These are phyloP conservation scores for Fusarium sublunatum DNA, from an alignment of 2,329 filamentous ascomycete genomes.

Conservation along the genomic window DNA sequence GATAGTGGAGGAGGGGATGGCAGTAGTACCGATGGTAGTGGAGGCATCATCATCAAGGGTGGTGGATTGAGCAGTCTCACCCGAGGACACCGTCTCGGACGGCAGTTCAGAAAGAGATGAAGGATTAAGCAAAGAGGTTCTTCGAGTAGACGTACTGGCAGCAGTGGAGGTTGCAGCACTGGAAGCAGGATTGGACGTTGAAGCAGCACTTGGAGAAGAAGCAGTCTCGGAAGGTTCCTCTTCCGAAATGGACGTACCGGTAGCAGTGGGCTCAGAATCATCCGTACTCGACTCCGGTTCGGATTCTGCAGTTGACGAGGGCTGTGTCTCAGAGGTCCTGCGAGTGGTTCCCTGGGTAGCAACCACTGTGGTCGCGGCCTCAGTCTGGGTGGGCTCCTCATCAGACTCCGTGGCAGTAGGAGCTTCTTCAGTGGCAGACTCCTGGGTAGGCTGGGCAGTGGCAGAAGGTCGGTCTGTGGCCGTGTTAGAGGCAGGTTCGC, in stretches of 20 bases:
- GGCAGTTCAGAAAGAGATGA: constrained; percentile 46
- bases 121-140: constrained; percentile 45
- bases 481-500: constrained; percentile 42
- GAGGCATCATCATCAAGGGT: constrained; percentile 30
- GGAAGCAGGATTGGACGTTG: constrained; percentile 44
- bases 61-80: constrained; percentile 40
- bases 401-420: constrained; percentile 27
- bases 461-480: constrained; percentile 36
- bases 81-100: constrained; percentile 44
- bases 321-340: constrained; percentile 23
- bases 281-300: constrained; percentile 34
- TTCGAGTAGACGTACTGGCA: constrained; percentile 50
- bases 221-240: constrained; percentile 42
- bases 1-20: constrained; percentile 21
- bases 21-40: constrained; percentile 29
- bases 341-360: constrained; percentile 22
- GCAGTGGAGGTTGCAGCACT: constrained; percentile 43
- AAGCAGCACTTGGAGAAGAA: constrained; percentile 46
- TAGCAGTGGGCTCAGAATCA: constrained; percentile 45
- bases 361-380: constrained; percentile 26
- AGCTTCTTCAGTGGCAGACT: constrained; percentile 30
- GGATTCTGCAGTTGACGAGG: constrained; percentile 25
- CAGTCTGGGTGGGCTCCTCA: constrained; percentile 22
- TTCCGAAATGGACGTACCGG: constrained; percentile 47
- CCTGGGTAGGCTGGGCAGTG: constrained; percentile 24